Evolutionary conservation across 768 basidiomycete genomes (phyloP), one percentile per base, ranked within the genome.

Genomic region (Lactarius psammicola): DNA sequence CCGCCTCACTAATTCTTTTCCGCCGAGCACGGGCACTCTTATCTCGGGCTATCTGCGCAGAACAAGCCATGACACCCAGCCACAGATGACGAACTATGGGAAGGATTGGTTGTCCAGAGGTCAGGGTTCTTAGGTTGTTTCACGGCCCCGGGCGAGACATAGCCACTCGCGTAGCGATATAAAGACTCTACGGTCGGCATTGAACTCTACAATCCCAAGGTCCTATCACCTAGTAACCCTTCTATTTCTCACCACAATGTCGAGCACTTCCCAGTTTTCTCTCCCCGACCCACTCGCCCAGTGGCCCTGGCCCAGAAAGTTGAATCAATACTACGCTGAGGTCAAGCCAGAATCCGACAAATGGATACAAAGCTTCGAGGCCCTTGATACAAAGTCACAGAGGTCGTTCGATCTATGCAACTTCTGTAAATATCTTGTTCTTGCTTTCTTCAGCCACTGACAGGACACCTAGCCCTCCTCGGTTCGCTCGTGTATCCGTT

Each of bases 241-340:
- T 44, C 2, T 3, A 23, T 51, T 44, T 40, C 17, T 11, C 33
- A 8, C 11, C 55, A 2, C 9, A 56, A 65, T 65, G 65, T 62
- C 60, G 20, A 26, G 17, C 44, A 54, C 36, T 46, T 54, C 59
- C 26, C 59, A 62, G 38, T 56, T 51, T 28, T 38, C 36, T 40
- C 72, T 82, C 44, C 81, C 81, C 10, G 72, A 79, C n/a, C 78
- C 76, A 3, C 74, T 83, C 46, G 66, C 67, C 31, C 69, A 71
- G 26, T 83, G 81, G 82, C 81, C 81, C 13, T 83, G 79, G 80
- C 70, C 70, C 8, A 77, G 81, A 8, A 65, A 58, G 42, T 69
- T 82, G 46, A 82, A 79, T 64, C 75, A 77, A 3, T 67, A 76
- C 62, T 81, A 80, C 56, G 63, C 63, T 2, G 70, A 74, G 18